These are phyloP conservation scores for Alternaria viburni DNA, from an alignment of 2,329 filamentous ascomycete genomes.

Conservation along the genomic window DNA sequence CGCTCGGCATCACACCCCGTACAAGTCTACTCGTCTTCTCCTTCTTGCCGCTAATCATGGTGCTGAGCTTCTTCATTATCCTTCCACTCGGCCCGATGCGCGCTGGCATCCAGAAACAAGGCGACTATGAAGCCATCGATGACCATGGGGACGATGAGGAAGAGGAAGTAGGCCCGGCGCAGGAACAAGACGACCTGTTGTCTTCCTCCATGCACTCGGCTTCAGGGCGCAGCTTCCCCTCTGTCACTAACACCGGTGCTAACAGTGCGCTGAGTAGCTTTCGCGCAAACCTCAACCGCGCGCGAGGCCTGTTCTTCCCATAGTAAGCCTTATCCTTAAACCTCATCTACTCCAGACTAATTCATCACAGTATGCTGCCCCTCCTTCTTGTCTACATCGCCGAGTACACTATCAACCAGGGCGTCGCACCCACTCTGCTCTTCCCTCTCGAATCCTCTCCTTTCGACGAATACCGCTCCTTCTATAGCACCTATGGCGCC, in stretches of 20 bases:
- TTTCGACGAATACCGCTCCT: slow-evolving; percentile 80
- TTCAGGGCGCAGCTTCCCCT: slow-evolving; percentile 35
- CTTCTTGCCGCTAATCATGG: slow-evolving; percentile 80
- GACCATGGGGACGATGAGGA: slow-evolving; percentile 40
- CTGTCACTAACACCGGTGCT: slow-evolving; percentile 14
- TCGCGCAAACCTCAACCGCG: slow-evolving; percentile 66
- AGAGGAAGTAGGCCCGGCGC: slow-evolving; percentile 14
- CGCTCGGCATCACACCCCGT: slow-evolving; percentile 75
- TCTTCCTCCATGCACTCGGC: slow-evolving; percentile 41
- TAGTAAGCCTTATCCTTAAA: slow-evolving; percentile 56
- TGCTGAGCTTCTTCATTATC: slow-evolving; percentile 83
- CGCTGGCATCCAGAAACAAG: slow-evolving; percentile 52
- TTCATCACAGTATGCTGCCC: slow-evolving; percentile 73
- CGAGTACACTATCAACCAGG: slow-evolving; percentile 98
- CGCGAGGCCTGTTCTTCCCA: slow-evolving; percentile 72
- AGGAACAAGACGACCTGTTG: slow-evolving; percentile 47
- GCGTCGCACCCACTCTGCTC: slow-evolving; percentile 85
- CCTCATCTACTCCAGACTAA: slow-evolving; percentile 5
- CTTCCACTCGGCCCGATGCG: slow-evolving; percentile 72
- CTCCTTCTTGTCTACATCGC: slow-evolving; percentile 91
- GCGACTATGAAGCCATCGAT: slow-evolving; percentile 61
- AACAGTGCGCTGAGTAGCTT: slow-evolving; percentile 43
- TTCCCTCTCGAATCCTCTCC: slow-evolving; percentile 80
- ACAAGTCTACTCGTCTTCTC: slow-evolving; percentile 79
- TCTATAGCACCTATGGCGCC: slow-evolving; percentile 94